Conservation (phyloP, 1,284 basidiomycete genomes). For the Ceratobasidium sp. region DNA sequence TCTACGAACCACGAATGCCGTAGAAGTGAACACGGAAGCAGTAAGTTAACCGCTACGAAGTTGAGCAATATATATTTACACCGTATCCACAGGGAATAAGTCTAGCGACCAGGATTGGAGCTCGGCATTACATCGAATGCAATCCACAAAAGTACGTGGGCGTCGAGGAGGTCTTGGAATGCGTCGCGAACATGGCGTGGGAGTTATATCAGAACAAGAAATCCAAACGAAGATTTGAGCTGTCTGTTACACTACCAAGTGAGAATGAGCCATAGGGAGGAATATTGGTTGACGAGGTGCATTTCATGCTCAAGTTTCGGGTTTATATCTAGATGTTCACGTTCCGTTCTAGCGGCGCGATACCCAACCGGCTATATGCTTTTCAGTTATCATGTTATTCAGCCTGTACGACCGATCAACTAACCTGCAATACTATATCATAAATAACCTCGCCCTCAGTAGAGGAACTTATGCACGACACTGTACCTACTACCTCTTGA, state of each 20-base stretch:
- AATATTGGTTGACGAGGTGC: neutral
- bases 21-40: slow-evolving; percentile 8
- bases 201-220: neutral
- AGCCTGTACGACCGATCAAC: no score
- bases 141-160: slow-evolving; percentile 12
- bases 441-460: no score
- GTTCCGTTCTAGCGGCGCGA: no score
- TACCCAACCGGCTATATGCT: no score
- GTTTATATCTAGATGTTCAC: no score
- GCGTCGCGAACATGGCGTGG: slow-evolving; percentile 15
- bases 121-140: slow-evolving; percentile 31
- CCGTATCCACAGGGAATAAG: slow-evolving; percentile 1
- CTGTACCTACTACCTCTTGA: no score
- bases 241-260: neutral
- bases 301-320: no score
- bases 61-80: neutral
- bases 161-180: slow-evolving; percentile 5
- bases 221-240: neutral
- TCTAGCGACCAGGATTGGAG: slow-evolving; percentile 18
- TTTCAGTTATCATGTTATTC: no score
- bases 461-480: no score
- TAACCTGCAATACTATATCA: no score
- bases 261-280: neutral
- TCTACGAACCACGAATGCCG: neutral
- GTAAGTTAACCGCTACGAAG: neutral